Evolutionary conservation across 2,329 filamentous ascomycete genomes (phyloP).

Genomic region (Podosphaera xanthii): DNA sequence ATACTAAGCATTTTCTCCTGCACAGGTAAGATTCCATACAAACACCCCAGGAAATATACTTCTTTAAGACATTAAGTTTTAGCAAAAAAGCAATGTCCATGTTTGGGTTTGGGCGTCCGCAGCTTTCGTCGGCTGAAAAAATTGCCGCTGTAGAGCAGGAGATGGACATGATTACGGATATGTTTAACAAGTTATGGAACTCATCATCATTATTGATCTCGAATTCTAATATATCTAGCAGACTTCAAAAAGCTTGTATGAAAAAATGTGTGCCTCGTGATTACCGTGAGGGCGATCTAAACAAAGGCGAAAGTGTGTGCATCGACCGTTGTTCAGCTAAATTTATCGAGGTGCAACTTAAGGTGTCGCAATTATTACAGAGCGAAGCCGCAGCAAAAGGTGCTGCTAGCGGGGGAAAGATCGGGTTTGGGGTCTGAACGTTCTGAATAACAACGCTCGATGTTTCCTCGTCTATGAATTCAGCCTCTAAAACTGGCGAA

Average conservation of each 20-base stretch:
- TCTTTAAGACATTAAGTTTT: background rate
- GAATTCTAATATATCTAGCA: conserved; percentile 17
- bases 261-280: conserved; percentile 81
- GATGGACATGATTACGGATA: conserved; percentile 92
- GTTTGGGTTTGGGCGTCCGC: conserved; percentile 50
- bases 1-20: no score
- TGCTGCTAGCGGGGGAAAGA: conserved; percentile 22
- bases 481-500: background rate
- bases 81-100: conserved; percentile 33
- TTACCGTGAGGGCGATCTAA: conserved; percentile 89
- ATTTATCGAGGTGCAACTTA: conserved; percentile 97
- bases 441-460: background rate
- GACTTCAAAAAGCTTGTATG: conserved; percentile 70
- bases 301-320: conserved; percentile 97
- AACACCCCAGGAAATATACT: background rate
- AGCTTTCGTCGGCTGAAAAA: conserved; percentile 90
- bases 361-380: conserved; percentile 93
- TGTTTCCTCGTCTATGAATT: background rate
- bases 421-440: conserved; percentile 22
- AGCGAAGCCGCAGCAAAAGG: conserved; percentile 51
- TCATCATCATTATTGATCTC: background rate
- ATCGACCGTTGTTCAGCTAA: conserved; percentile 92
- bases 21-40: conserved; percentile 12
- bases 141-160: conserved; percentile 90
- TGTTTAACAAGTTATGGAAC: conserved; percentile 70